A percentile compares a stretch with the other conserved stretches of the same genome.
phyloP scores from a whole-genome alignment of 73 alveolate genomes.

The Uronychia setigera region DNA sequence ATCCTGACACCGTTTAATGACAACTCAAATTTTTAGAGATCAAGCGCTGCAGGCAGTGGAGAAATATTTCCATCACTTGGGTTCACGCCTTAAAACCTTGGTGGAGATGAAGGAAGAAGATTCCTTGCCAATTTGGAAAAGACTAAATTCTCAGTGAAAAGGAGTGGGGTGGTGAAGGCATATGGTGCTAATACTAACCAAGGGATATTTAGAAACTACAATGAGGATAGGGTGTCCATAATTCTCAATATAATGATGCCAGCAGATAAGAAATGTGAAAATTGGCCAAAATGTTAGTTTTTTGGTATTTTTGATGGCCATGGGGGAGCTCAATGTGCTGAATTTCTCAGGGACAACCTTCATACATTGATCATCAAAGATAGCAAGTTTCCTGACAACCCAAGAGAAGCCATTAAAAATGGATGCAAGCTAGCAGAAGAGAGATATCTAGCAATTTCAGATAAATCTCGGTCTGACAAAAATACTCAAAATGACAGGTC shows the following conservation, averaged over 20 bases:
- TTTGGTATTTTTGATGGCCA: constrained; percentile 56
- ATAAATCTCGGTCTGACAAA: constrained; percentile 31
- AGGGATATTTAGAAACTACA: constrained; percentile 35
- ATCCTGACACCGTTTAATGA: too few species aligned
- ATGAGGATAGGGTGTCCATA: constrained; percentile 66
- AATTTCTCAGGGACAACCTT: constrained; percentile 84
- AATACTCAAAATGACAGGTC: constrained; percentile 61
- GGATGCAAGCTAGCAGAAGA: constrained; percentile 92
- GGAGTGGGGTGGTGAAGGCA: not conserved
- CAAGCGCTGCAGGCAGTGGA: too few species aligned
- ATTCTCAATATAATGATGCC: constrained; percentile 49
- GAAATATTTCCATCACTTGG: not conserved
- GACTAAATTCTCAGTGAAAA: not conserved
- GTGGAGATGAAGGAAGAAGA: not conserved
- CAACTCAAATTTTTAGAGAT: too few species aligned
- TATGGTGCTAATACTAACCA: constrained; percentile 46
- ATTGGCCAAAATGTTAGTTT: constrained; percentile 54
- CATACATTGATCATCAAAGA: constrained; percentile 67
- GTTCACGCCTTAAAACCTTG: not conserved
- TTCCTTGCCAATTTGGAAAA: not conserved
- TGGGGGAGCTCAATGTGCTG: constrained; percentile 55
- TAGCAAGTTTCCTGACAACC: constrained; percentile 71
- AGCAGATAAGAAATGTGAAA: not conserved
- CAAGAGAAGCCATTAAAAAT: constrained; percentile 82
- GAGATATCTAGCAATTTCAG: constrained; percentile 73